phyloP scores from a whole-genome alignment of 1,284 basidiomycete genomes.

The Cutaneotrichosporon dermatis region DNA sequence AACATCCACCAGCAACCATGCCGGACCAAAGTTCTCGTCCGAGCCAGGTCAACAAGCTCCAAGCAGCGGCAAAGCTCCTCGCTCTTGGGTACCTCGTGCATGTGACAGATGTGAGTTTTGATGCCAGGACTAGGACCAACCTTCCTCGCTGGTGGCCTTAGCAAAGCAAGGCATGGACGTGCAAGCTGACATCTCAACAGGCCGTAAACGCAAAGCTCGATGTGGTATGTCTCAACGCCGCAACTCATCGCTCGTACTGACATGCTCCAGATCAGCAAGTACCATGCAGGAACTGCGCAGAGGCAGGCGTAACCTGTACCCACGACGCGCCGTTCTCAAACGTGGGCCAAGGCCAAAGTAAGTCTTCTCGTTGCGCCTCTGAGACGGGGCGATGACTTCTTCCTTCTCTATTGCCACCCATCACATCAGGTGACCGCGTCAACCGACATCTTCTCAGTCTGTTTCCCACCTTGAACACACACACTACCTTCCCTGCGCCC shows the following conservation, averaged over 20 bases:
- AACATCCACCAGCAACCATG: neutral
- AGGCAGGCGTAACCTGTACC: constrained; percentile 28
- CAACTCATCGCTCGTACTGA: neutral
- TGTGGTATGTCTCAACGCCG: constrained; percentile 22
- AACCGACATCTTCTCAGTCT: no score
- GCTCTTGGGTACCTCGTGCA: constrained; percentile 27
- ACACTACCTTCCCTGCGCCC: neutral
- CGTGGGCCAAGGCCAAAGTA: constrained; percentile 33
- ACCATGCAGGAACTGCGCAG: constrained; percentile 31
- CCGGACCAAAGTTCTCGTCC: constrained; percentile 6
- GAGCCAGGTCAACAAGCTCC: constrained; percentile 16
- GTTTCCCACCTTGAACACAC: no score
- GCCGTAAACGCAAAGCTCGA: constrained; percentile 33
- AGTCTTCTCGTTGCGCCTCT: neutral
- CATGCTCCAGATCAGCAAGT: constrained; percentile 25
- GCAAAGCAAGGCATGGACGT: neutral
- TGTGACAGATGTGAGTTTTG: constrained; percentile 28
- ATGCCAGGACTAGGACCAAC: neutral
- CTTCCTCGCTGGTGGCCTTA: neutral
- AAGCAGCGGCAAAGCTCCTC: constrained; percentile 22
- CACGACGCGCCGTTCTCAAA: constrained; percentile 35
- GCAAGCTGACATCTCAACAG: constrained; percentile 7
- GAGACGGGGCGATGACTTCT: neutral
- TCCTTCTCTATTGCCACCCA: neutral
- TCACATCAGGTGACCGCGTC: no score